These are phyloP conservation scores for Cutaneotrichosporon cavernicola DNA, from an alignment of 1,284 basidiomycete genomes.

Conservation along the genomic window DNA sequence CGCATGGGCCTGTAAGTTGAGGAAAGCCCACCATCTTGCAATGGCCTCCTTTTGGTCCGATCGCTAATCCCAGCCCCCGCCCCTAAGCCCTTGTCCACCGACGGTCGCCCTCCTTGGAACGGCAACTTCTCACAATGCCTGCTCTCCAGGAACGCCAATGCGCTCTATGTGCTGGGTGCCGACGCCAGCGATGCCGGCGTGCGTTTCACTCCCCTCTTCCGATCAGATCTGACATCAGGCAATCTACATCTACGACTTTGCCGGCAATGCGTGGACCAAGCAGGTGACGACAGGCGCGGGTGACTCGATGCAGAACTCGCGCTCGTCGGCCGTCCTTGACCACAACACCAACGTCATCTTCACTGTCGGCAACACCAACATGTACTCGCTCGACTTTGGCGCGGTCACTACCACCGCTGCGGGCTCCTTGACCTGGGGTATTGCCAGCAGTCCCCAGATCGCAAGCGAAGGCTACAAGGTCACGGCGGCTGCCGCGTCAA, in stretches of 20 bases:
- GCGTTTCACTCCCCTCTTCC: constrained; percentile 19
- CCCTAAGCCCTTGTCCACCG: constrained; percentile 36
- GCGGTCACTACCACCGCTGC: constrained; percentile 61
- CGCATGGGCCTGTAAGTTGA: constrained; percentile 49
- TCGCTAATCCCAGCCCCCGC: constrained; percentile 35
- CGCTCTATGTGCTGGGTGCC: constrained; percentile 74
- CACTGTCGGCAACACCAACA: constrained; percentile 37
- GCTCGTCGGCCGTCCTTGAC: constrained; percentile 65
- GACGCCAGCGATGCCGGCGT: constrained; percentile 65
- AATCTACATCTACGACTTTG: constrained; percentile 54
- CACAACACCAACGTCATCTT: constrained; percentile 84
- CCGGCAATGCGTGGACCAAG: constrained; percentile 48
- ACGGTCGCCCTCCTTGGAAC: constrained; percentile 52
- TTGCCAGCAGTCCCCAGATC: constrained; percentile 61
- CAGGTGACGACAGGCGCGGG: constrained; percentile 47
- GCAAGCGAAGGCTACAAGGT: constrained; percentile 47
- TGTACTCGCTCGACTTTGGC: constrained; percentile 67
- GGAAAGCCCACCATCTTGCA: not conserved
- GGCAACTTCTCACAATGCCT: constrained; percentile 52
- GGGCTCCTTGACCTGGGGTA: constrained; percentile 62
- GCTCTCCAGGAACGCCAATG: constrained; percentile 52
- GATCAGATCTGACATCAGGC: constrained; percentile 15
- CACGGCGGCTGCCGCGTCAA: constrained; percentile 45
- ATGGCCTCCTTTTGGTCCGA: not conserved
- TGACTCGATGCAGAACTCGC: constrained; percentile 38